Conservation (phyloP, 768 basidiomycete species). For the Artomyces pyxidatus region DNA sequence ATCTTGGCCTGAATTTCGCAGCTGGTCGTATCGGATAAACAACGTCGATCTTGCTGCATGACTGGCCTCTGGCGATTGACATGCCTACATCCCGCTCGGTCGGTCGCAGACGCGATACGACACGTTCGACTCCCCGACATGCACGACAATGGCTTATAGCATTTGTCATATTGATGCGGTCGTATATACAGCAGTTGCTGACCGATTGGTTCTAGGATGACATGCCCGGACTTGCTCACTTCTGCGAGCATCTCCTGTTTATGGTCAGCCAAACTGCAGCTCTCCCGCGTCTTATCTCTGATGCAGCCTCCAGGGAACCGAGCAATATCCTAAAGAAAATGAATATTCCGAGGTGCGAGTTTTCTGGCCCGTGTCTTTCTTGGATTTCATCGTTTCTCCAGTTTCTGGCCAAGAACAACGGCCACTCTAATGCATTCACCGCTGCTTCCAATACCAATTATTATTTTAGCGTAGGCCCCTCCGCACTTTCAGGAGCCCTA, state of each 20-base stretch:
- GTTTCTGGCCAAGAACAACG: slow-evolving; percentile 78
- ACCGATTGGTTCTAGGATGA: slow-evolving; percentile 44
- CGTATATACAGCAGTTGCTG: neutral
- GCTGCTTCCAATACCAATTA: slow-evolving; percentile 89
- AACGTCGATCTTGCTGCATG: no score
- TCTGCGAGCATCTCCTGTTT: slow-evolving; percentile 94
- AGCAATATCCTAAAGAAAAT: slow-evolving; percentile 84
- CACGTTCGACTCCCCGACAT: no score
- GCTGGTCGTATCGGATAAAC: no score
- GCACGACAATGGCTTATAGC: no score
- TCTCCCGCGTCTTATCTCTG: neutral
- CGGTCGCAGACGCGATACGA: no score
- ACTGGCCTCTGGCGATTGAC: no score
- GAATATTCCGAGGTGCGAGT: slow-evolving; percentile 76
- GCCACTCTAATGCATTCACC: slow-evolving; percentile 89
- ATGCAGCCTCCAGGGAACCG: slow-evolving; percentile 49
- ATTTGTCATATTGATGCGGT: no score
- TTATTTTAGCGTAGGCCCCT: slow-evolving; percentile 62
- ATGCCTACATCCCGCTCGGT: no score
- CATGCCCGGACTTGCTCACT: slow-evolving; percentile 89
- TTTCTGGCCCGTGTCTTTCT: slow-evolving; percentile 1
- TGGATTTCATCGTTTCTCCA: slow-evolving; percentile 20
- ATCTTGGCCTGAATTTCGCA: no score
- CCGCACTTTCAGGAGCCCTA: slow-evolving; percentile 59
- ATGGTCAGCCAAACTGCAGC: slow-evolving; percentile 51